Evolutionary conservation across 208 protist genomes (phyloP).

Genomic region (Tritrichomonas foetus): DNA sequence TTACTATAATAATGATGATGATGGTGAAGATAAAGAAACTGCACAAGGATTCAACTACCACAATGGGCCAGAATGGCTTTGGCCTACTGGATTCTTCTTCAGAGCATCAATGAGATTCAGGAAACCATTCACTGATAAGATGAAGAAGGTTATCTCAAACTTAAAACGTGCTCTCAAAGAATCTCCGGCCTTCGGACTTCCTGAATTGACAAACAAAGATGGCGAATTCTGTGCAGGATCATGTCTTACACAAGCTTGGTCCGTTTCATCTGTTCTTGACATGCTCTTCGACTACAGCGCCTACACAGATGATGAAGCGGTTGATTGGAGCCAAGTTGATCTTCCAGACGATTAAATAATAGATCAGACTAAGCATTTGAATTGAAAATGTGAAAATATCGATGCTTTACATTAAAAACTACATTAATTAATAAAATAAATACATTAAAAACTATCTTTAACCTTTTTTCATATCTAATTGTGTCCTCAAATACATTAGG

Average conservation of each 20-base stretch:
- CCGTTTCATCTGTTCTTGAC: not conserved
- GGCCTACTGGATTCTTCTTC: not conserved
- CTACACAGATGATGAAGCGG: not conserved
- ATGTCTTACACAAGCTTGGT: not conserved
- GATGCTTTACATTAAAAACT: no score
- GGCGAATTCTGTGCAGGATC: not conserved
- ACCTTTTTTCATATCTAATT: no score
- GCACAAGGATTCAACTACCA: not conserved
- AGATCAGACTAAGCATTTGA: no score
- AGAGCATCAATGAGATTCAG: conserved; percentile 1
- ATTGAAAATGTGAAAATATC: no score
- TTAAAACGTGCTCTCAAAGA: not conserved
- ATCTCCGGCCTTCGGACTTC: not conserved
- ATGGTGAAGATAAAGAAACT: not conserved
- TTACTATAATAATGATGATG: not conserved
- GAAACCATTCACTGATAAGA: not conserved
- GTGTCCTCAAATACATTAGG: no score
- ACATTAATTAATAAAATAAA: no score
- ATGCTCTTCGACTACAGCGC: not conserved
- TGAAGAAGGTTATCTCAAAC: not conserved
- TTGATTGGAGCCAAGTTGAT: not conserved
- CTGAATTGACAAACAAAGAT: not conserved
- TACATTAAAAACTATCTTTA: no score
- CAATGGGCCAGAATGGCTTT: not conserved
- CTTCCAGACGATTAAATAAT: no score